phyloP scores from a whole-genome alignment of 1,284 basidiomycete genomes.

The Puccinia polysora region DNA sequence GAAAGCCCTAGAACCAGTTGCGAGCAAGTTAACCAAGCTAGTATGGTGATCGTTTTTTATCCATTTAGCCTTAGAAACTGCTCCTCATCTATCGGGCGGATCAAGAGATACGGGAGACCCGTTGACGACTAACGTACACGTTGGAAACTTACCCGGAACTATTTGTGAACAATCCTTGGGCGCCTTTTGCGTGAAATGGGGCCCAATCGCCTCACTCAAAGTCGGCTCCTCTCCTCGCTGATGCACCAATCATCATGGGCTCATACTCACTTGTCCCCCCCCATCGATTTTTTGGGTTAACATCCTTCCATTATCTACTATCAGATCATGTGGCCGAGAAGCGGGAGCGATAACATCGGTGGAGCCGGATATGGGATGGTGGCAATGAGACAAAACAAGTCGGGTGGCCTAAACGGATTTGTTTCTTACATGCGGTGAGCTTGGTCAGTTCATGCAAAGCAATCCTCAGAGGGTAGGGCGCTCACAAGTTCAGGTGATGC shows the following conservation, averaged over 20 bases:
- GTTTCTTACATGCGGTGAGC: conserved; percentile 79
- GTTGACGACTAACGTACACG: conserved; percentile 51
- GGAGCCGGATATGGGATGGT: conserved; percentile 66
- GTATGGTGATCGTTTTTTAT: not conserved
- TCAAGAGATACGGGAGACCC: conserved; percentile 49
- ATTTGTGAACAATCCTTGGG: conserved; percentile 49
- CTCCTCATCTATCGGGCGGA: conserved; percentile 44
- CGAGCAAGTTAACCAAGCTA: conserved; percentile 4
- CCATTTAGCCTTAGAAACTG: conserved; percentile 35
- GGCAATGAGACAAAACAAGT: conserved; percentile 63
- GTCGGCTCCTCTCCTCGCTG: conserved; percentile 26
- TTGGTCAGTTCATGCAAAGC: not conserved
- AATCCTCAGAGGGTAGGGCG: not conserved
- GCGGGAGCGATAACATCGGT: conserved; percentile 46
- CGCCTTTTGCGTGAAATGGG: conserved; percentile 50
- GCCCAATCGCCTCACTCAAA: conserved; percentile 51
- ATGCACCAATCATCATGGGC: conserved; percentile 55
- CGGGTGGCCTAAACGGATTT: conserved; percentile 77
- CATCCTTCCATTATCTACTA: not conserved
- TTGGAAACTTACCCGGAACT: conserved; percentile 49
- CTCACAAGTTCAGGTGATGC: not conserved
- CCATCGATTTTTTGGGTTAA: not conserved
- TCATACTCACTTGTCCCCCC: conserved; percentile 30
- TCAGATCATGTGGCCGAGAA: conserved; percentile 49
- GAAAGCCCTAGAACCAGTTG: not conserved